These are phyloP conservation scores for Colletotrichum sp. DNA, from an alignment of 2,329 filamentous ascomycete genomes.

Conservation along the genomic window DNA sequence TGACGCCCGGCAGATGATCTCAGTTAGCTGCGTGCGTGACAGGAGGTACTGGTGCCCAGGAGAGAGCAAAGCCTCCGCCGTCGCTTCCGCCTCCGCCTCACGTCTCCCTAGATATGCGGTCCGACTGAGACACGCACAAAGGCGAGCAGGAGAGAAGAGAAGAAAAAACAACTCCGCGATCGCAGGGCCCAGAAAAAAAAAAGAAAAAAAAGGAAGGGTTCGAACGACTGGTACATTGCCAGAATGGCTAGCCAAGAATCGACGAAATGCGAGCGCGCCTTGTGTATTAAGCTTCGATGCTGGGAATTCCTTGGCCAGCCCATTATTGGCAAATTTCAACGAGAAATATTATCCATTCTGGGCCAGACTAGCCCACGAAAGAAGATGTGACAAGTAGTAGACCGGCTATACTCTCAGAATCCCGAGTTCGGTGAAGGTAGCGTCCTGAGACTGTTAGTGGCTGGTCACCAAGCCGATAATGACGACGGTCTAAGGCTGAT, in stretches of 20 bases:
- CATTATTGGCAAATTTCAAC: not conserved
- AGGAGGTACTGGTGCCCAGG: not conserved
- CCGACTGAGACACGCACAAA: constrained; percentile 5
- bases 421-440: not conserved
- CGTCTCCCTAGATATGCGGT: not conserved
- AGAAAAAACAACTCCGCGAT: not conserved
- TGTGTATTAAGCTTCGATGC: not conserved
- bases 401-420: not conserved
- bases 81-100: not conserved
- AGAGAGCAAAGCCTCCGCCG: not conserved
- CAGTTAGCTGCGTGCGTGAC: not conserved
- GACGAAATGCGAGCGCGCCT: not conserved
- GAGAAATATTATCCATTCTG: not conserved
- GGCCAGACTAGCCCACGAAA: not conserved
- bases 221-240: not conserved
- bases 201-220: not conserved
- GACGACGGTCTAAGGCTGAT: not conserved
- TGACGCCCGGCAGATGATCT: not conserved
- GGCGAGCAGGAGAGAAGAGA: not conserved
- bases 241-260: not conserved
- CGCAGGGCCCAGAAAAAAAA: not conserved
- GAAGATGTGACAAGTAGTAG: not conserved
- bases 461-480: not conserved
- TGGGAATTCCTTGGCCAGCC: not conserved
- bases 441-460: not conserved